These are phyloP conservation scores for Phoma herbarum DNA, from an alignment of 2,329 filamentous ascomycete genomes.

Conservation along the genomic window DNA sequence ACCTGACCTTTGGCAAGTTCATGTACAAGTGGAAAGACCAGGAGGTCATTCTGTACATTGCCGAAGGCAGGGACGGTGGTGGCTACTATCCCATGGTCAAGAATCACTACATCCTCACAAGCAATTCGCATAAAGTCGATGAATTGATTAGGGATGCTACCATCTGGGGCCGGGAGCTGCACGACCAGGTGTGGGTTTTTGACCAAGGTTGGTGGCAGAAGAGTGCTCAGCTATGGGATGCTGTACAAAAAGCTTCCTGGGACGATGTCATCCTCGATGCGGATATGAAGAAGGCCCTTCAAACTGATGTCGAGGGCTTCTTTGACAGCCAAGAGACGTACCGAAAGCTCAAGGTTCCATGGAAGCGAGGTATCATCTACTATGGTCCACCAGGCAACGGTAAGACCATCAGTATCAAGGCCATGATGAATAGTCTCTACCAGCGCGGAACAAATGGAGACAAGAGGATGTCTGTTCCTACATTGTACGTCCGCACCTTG, in stretches of 20 bases:
- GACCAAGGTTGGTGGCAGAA: conserved; percentile 71
- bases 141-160: conserved; percentile 65
- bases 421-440: conserved; percentile 71
- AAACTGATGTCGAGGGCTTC: conserved; percentile 71
- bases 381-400: conserved; percentile 71
- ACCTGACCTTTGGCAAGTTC: conserved; percentile 56
- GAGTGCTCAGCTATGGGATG: conserved; percentile 67
- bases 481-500: conserved; percentile 63
- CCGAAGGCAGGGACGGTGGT: conserved; percentile 53
- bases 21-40: conserved; percentile 56
- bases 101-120: conserved; percentile 57
- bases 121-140: conserved; percentile 52
- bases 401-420: conserved; percentile 76
- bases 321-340: conserved; percentile 69
- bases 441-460: conserved; percentile 53
- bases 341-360: conserved; percentile 68
- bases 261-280: conserved; percentile 72
- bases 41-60: conserved; percentile 55
- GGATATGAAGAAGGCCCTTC: conserved; percentile 70
- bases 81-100: conserved; percentile 43
- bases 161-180: conserved; percentile 64
- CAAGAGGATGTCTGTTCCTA: conserved; percentile 60
- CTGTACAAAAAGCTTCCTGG: conserved; percentile 61
- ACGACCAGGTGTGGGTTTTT: conserved; percentile 72
- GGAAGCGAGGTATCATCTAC: conserved; percentile 76